Conservation (phyloP, 1,284 basidiomycete species). For the Austroboletus niveus region DNA sequence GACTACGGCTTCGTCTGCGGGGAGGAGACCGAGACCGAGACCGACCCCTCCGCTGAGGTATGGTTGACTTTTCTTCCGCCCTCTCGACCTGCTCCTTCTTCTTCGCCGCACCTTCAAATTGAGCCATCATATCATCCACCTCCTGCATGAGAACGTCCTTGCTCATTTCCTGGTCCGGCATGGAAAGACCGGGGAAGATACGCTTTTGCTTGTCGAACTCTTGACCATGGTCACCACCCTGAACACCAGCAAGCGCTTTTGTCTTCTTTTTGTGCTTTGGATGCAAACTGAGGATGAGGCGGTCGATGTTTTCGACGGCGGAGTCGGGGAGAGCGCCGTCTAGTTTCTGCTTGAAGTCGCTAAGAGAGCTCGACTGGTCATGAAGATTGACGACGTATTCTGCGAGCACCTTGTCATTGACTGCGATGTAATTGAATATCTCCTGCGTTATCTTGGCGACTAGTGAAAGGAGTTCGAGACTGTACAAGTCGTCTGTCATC, state of each 20-base stretch:
- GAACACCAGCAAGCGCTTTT: slow-evolving; percentile 38
- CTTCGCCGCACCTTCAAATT: slow-evolving; percentile 68
- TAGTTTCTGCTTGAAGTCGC: slow-evolving; percentile 82
- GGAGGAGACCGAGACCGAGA: slow-evolving; percentile 41
- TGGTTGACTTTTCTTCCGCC: slow-evolving; percentile 48
- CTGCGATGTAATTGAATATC: slow-evolving; percentile 80
- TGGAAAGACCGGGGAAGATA: slow-evolving; percentile 89
- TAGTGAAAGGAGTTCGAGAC: slow-evolving; percentile 88
- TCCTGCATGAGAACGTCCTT: slow-evolving; percentile 76
- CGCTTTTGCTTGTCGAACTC: slow-evolving; percentile 76
- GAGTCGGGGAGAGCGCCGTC: slow-evolving; percentile 85
- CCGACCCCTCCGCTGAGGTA: slow-evolving; percentile 53
- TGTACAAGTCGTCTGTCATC: slow-evolving; percentile 82
- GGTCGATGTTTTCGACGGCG: slow-evolving; percentile 90
- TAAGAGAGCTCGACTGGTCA: slow-evolving; percentile 73
- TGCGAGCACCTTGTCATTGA: slow-evolving; percentile 89
- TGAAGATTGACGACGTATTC: slow-evolving; percentile 96
- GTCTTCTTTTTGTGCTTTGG: slow-evolving; percentile 91
- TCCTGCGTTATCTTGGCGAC: slow-evolving; percentile 89
- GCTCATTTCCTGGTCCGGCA: slow-evolving; percentile 71
- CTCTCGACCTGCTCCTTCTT: slow-evolving; percentile 52
- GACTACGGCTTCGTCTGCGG: slow-evolving; percentile 53
- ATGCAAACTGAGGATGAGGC: slow-evolving; percentile 91
- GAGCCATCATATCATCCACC: slow-evolving; percentile 84
- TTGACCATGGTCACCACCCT: slow-evolving; percentile 32